Conservation (phyloP, 495 filamentous ascomycete genomes). For the Apodospora peruviana region DNA sequence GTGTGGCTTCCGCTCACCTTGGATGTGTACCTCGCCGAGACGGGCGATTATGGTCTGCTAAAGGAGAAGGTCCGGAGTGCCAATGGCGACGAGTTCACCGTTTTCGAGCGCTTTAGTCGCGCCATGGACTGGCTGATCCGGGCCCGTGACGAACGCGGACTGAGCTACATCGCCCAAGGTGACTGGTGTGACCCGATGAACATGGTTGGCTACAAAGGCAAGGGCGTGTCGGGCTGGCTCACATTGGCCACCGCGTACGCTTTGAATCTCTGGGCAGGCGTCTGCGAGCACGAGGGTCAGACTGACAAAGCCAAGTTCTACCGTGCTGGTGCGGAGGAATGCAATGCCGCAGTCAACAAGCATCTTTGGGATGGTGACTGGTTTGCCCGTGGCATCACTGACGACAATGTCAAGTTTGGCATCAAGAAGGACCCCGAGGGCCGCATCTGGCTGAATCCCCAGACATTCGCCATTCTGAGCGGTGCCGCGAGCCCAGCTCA, state of each 20-base stretch:
- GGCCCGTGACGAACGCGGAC: conserved; percentile 45
- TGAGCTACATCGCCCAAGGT: conserved; percentile 52
- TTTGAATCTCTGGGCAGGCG: conserved; percentile 43
- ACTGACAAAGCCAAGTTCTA: conserved; percentile 34
- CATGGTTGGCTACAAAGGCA: conserved; percentile 53
- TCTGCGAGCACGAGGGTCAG: conserved; percentile 43
- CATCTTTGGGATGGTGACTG: conserved; percentile 53
- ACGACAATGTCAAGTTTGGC: conserved; percentile 48
- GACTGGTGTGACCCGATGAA: conserved; percentile 59
- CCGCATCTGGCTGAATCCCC: conserved; percentile 54
- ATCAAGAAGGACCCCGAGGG: conserved; percentile 44
- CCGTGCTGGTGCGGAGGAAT: conserved; percentile 37
- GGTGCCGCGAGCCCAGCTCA: conserved; percentile 42
- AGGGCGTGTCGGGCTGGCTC: conserved; percentile 52
- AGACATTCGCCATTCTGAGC: conserved; percentile 48
- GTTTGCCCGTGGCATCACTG: conserved; percentile 53
- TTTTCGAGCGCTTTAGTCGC: conserved; percentile 47
- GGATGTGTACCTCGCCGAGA: conserved; percentile 49
- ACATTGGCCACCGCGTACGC: conserved; percentile 50
- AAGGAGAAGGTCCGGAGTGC: conserved; percentile 35
- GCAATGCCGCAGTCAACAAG: conserved; percentile 45
- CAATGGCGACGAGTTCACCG: conserved; percentile 41
- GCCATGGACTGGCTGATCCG: conserved; percentile 50
- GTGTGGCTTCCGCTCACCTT: conserved; percentile 51
- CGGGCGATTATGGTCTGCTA: conserved; percentile 46